phyloP scores from a whole-genome alignment of 495 filamentous ascomycete species.

The Stereocaulon alpinum region DNA sequence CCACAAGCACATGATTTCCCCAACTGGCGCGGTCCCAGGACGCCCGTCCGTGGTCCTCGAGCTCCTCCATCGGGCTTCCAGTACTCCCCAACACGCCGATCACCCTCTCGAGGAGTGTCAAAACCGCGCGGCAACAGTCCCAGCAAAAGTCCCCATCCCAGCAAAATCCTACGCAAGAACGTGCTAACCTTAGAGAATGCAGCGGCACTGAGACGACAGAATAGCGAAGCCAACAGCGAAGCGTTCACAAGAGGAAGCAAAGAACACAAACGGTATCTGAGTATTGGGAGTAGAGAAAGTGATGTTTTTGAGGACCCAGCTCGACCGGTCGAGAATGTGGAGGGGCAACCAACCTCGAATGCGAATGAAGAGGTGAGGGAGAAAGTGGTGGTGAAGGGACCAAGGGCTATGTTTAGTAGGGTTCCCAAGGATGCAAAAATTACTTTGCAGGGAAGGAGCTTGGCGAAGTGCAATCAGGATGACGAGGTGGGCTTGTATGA shows the following conservation, averaged over 20 bases:
- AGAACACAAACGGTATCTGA: constrained; percentile 14
- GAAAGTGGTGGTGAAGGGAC: background rate
- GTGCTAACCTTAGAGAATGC: background rate
- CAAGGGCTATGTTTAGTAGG: background rate
- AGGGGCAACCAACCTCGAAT: background rate
- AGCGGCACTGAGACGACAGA: constrained; percentile 19
- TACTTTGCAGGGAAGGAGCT: background rate
- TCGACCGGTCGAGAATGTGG: background rate
- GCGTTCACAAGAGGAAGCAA: background rate
- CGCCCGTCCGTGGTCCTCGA: background rate
- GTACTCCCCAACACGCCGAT: constrained; percentile 1
- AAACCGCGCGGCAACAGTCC: background rate
- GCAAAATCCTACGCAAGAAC: background rate
- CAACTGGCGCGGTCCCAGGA: constrained; percentile 2
- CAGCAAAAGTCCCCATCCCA: background rate
- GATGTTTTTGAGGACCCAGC: constrained; percentile 2
- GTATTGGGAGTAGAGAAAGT: constrained; percentile 13
- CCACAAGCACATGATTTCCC: background rate
- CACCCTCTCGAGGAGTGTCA: background rate
- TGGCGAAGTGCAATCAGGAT: background rate
- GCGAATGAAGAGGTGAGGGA: background rate
- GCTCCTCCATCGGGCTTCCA: constrained; percentile 3
- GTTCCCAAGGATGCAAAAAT: background rate
- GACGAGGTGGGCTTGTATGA: constrained; percentile 35
- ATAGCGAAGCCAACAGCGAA: constrained; percentile 17